Evolutionary conservation across 768 basidiomycete species (phyloP).

Genomic region (Galerina marginata): DNA sequence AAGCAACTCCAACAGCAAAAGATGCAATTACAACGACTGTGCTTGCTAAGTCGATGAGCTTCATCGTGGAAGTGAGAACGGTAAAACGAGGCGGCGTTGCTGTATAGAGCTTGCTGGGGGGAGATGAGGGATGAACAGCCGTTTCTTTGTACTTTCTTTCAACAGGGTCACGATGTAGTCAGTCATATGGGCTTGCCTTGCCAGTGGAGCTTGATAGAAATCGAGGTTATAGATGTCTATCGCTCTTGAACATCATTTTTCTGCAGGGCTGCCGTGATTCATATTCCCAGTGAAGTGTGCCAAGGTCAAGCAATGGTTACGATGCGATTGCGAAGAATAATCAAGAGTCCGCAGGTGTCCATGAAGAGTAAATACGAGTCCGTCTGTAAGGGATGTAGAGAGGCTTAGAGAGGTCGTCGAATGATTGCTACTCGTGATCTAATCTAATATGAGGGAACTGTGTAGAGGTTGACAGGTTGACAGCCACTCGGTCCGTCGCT

Average conservation of each 20-base stretch:
- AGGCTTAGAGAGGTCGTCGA: too few relatives aligned
- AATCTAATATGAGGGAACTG: constrained; percentile 24
- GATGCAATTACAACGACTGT: neutral
- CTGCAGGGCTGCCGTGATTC: too few relatives aligned
- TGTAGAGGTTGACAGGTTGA: constrained; percentile 24
- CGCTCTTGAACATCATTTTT: neutral
- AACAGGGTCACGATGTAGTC: too few relatives aligned
- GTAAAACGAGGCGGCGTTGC: too few relatives aligned
- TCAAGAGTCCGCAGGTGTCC: neutral
- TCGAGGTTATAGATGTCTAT: neutral
- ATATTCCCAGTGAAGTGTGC: neutral
- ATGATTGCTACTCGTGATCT: too few relatives aligned
- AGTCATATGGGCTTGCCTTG: too few relatives aligned
- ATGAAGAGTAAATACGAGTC: neutral
- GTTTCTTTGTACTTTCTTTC: neutral
- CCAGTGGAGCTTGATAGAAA: neutral
- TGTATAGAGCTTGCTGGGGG: too few relatives aligned
- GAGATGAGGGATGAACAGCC: neutral
- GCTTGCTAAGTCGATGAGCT: neutral
- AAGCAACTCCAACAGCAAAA: neutral
- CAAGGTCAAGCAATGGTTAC: neutral
- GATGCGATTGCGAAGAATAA: too few relatives aligned
- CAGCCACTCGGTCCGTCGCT: constrained; percentile 23
- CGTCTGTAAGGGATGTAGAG: too few relatives aligned
- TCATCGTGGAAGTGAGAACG: neutral